Evolutionary conservation across 1,284 basidiomycete genomes (phyloP).

Genomic region (Ustilago loliicola): DNA sequence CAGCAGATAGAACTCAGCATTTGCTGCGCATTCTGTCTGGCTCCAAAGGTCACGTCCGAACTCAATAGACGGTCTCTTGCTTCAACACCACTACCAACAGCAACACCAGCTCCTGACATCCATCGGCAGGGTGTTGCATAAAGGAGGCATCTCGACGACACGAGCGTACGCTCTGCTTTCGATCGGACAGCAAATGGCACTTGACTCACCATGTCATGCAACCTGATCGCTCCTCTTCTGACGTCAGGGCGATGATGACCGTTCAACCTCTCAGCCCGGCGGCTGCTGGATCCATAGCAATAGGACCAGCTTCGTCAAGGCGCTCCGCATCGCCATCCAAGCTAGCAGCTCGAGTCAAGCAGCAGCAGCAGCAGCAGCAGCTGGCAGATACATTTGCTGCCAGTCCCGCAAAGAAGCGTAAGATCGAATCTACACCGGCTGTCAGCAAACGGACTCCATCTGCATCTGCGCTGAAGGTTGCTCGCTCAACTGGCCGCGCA

Average conservation of each 20-base stretch:
- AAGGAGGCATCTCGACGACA: not conserved
- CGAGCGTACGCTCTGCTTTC: not conserved
- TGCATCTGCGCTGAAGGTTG: not conserved
- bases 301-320: constrained; percentile 15
- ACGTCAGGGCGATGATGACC: constrained; percentile 47
- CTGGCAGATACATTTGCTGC: constrained; percentile 3
- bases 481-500: constrained; percentile 19
- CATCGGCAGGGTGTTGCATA: not conserved
- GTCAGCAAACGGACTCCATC: constrained; percentile 14
- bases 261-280: constrained; percentile 38
- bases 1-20: not conserved
- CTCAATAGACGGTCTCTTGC: not conserved
- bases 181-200: constrained; percentile 10
- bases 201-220: constrained; percentile 44
- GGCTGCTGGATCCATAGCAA: constrained; percentile 14
- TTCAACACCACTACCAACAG: not conserved
- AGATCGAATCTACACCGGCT: constrained; percentile 19
- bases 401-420: constrained; percentile 44
- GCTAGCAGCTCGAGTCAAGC: constrained; percentile 5
- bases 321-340: constrained; percentile 40
- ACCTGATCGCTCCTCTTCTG: constrained; percentile 26
- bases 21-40: not conserved
- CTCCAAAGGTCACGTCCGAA: not conserved
- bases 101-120: not conserved
- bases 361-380: constrained; percentile 5